Conservation (phyloP, 768 basidiomycete species). For the Hygrocybe punicea region DNA sequence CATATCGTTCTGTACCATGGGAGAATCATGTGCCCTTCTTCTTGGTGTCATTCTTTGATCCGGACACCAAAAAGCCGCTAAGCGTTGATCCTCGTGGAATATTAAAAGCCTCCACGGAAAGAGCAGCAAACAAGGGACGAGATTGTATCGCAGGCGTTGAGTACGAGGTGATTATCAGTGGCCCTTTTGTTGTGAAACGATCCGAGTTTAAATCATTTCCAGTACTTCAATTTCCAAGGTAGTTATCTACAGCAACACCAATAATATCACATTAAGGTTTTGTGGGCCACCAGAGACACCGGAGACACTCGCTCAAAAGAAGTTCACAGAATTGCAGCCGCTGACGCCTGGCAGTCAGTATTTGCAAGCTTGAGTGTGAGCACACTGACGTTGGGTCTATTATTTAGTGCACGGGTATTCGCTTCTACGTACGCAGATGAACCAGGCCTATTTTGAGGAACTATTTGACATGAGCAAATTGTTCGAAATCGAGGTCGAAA, state of each 20-base stretch:
- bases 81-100: constrained; percentile 85
- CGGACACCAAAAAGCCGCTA: constrained; percentile 74
- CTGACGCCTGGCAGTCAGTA: constrained; percentile 89
- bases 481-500: constrained; percentile 82
- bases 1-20: constrained; percentile 88
- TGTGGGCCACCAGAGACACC: constrained; percentile 65
- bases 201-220: constrained; percentile 7
- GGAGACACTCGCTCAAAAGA: constrained; percentile 68
- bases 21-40: constrained; percentile 92
- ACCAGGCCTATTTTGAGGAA: constrained; percentile 84
- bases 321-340: constrained; percentile 67
- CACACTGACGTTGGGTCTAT: not conserved
- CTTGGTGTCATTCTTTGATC: constrained; percentile 85
- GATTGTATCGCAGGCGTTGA: constrained; percentile 84
- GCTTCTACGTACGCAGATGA: constrained; percentile 83
- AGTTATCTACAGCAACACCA: not conserved
- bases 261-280: not conserved
- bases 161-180: constrained; percentile 69
- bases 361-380: not conserved
- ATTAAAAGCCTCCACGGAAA: constrained; percentile 55
- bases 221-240: constrained; percentile 95
- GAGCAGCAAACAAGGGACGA: constrained; percentile 47
- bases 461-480: constrained; percentile 70
- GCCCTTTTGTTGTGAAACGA: not conserved
- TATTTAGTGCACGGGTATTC: constrained; percentile 93